Conservation (phyloP, 2,329 filamentous ascomycete genomes). For the Ceratocystis diversiconidia region DNA sequence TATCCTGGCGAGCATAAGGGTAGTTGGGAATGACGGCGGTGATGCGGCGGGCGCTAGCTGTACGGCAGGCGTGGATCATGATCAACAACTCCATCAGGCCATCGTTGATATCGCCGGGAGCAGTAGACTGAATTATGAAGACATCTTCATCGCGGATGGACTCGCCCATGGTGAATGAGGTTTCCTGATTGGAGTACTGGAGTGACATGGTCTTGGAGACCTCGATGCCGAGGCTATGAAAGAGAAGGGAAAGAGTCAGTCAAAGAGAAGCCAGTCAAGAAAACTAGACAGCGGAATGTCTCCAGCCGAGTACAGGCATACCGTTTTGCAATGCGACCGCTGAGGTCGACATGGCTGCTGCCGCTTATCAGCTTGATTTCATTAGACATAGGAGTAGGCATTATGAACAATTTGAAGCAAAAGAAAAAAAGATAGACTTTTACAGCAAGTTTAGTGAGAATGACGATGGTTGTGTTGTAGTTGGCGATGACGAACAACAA, state of each 20-base stretch:
- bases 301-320: conserved; percentile 22
- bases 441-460: neutral
- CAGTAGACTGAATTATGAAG: conserved; percentile 91
- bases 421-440: neutral
- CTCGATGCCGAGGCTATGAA: conserved; percentile 54
- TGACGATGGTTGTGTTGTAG: neutral
- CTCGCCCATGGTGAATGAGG: conserved; percentile 85
- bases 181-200: conserved; percentile 79
- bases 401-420: neutral
- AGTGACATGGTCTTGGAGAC: conserved; percentile 66
- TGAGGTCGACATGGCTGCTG: conserved; percentile 35
- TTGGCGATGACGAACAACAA: neutral
- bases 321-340: conserved; percentile 32
- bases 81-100: conserved; percentile 96
- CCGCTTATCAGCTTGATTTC: conserved; percentile 40
- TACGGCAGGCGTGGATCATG: conserved; percentile 85
- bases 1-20: conserved; percentile 91
- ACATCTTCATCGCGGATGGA: conserved; percentile 92
- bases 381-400: conserved; percentile 32
- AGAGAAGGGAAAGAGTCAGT: conserved; percentile 20
- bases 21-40: conserved; percentile 94
- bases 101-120: conserved; percentile 93
- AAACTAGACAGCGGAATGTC: no score
- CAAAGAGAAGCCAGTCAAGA: neutral
- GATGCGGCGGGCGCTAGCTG: conserved; percentile 61